Evolutionary conservation across 164 flowering plant genomes (phyloP).

Genomic region (Sedum album): DNA sequence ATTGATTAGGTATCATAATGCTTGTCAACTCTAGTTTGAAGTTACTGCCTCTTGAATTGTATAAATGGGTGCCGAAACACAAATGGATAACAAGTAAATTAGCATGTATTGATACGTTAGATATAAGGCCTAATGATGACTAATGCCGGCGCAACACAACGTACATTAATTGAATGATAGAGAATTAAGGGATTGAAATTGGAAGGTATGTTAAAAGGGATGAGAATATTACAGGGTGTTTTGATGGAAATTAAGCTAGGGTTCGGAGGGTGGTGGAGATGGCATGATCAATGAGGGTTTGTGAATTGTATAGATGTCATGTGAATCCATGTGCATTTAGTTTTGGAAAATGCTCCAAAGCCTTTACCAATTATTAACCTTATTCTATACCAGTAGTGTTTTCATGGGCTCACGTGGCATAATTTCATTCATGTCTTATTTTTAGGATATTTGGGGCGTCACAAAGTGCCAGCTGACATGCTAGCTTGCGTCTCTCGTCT

Average conservation of each 20-base stretch:
- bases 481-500: background rate
- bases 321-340: constrained; percentile 61
- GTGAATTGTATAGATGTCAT: constrained; percentile 28
- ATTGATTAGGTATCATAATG: background rate
- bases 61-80: background rate
- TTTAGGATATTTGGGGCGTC: background rate
- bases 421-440: background rate
- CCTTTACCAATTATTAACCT: constrained; percentile 4
- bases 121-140: background rate
- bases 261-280: constrained; percentile 12
- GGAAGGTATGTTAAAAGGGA: constrained; percentile 23
- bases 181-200: constrained; percentile 24
- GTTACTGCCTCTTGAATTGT: background rate
- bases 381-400: background rate
- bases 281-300: constrained; percentile 6
- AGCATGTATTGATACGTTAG: background rate
- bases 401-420: too few species aligned
- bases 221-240: constrained; percentile 79
- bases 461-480: constrained; percentile 2
- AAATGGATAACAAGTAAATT: background rate
- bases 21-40: background rate
- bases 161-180: background rate
- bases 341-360: constrained; percentile 40
- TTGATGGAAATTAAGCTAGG: constrained; percentile 24
- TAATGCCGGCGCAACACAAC: constrained; percentile 15